Conservation (phyloP, 352 stramenopile genomes). For the Phytophthora sp. region DNA sequence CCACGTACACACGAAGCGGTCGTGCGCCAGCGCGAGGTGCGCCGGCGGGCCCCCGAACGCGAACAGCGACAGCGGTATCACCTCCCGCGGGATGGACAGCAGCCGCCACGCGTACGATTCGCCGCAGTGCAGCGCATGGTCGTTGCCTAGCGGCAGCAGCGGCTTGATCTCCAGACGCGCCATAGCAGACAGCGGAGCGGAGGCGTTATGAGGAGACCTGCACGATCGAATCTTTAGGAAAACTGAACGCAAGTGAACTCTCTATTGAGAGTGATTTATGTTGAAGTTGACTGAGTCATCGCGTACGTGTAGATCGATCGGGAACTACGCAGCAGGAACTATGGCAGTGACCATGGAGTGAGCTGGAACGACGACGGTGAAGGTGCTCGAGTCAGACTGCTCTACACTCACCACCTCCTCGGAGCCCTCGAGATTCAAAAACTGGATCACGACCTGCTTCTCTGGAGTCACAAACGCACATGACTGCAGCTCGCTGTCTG, state of each 20-base stretch:
- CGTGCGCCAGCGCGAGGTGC: constrained; percentile 66
- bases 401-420: constrained; percentile 42
- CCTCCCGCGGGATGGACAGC: constrained; percentile 57
- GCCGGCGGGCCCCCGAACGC: constrained; percentile 72
- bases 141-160: constrained; percentile 28
- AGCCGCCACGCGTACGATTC: constrained; percentile 56
- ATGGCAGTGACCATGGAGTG: constrained; percentile 20
- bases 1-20: constrained; percentile 82
- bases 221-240: constrained; percentile 6
- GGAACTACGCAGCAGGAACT: constrained; percentile 17
- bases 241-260: constrained; percentile 3
- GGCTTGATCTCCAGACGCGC: constrained; percentile 15
- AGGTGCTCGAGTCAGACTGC: constrained; percentile 10
- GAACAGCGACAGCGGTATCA: constrained; percentile 65
- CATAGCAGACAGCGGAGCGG: constrained; percentile 1
- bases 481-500: constrained; percentile 35
- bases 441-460: constrained; percentile 43
- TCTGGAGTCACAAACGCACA: constrained; percentile 48
- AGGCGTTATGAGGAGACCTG: constrained; percentile 1
- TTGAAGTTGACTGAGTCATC: constrained; percentile 11
- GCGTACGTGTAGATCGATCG: not conserved
- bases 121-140: constrained; percentile 24
- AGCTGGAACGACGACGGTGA: constrained; percentile 12
- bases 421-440: constrained; percentile 48
- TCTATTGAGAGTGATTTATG: not conserved